Percentiles rank a stretch among this genome's conserved stretches.
Conservation (phyloP, 2,329 filamentous ascomycete genomes). For the Penicillium sp. region DNA sequence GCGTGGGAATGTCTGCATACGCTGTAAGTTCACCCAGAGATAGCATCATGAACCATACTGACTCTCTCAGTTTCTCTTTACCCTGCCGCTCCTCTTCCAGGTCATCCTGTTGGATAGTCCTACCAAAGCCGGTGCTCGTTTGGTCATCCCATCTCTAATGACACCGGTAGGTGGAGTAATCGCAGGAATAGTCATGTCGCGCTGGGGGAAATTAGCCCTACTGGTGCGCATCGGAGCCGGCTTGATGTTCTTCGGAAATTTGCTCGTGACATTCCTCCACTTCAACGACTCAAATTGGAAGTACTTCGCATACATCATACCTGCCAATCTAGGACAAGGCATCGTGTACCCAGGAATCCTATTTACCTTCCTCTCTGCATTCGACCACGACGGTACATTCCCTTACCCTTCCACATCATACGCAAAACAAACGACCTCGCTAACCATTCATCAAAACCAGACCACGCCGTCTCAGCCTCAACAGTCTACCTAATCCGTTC, state of each 20-base stretch:
- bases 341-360: slow-evolving; percentile 52
- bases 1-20: slow-evolving; percentile 62
- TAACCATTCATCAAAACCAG: slow-evolving; percentile 35
- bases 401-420: background rate
- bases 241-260: slow-evolving; percentile 48
- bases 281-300: slow-evolving; percentile 48
- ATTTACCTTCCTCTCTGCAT: slow-evolving; percentile 63
- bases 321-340: slow-evolving; percentile 49
- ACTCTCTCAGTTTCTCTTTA: slow-evolving; percentile 45
- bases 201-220: slow-evolving; percentile 45
- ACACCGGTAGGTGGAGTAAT: slow-evolving; percentile 47
- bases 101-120: slow-evolving; percentile 44
- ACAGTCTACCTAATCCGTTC: slow-evolving; percentile 65
- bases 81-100: slow-evolving; percentile 47
- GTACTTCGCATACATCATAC: slow-evolving; percentile 47
- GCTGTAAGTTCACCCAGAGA: slow-evolving; percentile 48
- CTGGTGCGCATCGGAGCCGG: slow-evolving; percentile 43
- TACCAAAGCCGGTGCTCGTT: slow-evolving; percentile 45
- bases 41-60: background rate
- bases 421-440: background rate
- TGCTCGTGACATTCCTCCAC: slow-evolving; percentile 40
- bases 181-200: slow-evolving; percentile 49
- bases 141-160: slow-evolving; percentile 48
- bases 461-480: slow-evolving; percentile 63
- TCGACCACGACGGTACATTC: slow-evolving; percentile 57